A percentile compares a stretch with the other conserved stretches of the same genome.
Evolutionary conservation across 805 yeast genomes (phyloP).

Genomic region (Tetrapisispora namnaoensis): DNA sequence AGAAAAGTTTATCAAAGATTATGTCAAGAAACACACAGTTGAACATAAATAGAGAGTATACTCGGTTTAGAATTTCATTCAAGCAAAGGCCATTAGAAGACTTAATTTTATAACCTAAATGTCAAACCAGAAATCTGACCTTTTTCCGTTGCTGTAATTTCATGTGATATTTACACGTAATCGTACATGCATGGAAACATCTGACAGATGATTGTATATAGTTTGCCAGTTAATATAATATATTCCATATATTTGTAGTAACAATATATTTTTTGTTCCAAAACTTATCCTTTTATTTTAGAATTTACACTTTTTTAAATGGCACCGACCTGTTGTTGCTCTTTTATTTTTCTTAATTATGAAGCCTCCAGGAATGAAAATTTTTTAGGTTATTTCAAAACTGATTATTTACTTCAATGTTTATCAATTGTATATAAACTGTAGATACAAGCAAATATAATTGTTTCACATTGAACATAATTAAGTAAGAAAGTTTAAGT

Average conservation of each 20-base stretch:
- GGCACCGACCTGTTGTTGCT: background rate
- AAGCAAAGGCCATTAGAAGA: background rate
- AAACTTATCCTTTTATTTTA: background rate
- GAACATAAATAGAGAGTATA: background rate
- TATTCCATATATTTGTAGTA: background rate
- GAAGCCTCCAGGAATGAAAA: background rate
- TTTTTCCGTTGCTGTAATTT: too few relatives aligned
- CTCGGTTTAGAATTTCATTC: too few relatives aligned
- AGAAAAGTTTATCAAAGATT: conserved; percentile 74
- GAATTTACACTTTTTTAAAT: background rate
- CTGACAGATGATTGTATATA: background rate
- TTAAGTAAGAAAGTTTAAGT: too few relatives aligned
- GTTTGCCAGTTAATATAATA: background rate
- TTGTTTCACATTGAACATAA: background rate
- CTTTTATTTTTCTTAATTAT: background rate
- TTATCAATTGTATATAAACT: too few relatives aligned
- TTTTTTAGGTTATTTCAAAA: background rate
- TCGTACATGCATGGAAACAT: background rate
- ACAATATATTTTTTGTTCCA: background rate
- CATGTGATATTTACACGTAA: too few relatives aligned
- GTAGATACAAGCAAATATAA: too few relatives aligned
- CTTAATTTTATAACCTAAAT: too few relatives aligned
- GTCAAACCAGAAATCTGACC: background rate
- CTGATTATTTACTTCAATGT: too few relatives aligned
- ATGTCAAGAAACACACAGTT: conserved; percentile 12